Base-by-base conservation (phyloP, 192 early-diverging fungal genomes). In the Mortierella antarctica region DNA sequence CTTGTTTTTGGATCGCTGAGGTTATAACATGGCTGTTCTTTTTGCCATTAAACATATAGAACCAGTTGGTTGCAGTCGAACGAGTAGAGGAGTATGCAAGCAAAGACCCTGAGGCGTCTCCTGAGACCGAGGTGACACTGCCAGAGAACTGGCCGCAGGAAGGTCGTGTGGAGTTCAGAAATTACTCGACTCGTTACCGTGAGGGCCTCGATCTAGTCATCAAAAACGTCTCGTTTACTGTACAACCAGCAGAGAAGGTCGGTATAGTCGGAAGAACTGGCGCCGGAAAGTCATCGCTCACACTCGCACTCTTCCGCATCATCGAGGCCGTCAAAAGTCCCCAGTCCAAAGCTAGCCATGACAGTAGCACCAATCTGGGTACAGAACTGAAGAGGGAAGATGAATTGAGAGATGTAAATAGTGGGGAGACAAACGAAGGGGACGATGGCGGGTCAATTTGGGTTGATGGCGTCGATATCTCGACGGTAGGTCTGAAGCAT, bases 171-270 rank as follows among this genome's bases (percentile, higher is more conserved):
- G 88, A 90, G 70, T 96, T 95, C 83, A 83, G 85, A 40, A 76
- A 92, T 60, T 96, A 94, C 73, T 89, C 91, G 11, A 91, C 93
- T 1, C 89, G 95, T 39, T 97, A 98, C 80, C 89, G 96, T 13
- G 76, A 89, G 8, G 95, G 87, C 0, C 83, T 98, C 51, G 93
- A 94, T 67, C 78, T 95, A 23, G 95, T 95, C 6, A 86, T 98
- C 20, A 89, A 88, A 54, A 87, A 90, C 51, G 74, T 99, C 10
- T 89, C 90, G 8, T 90, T 82, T 18, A 10, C 44, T 12, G 73
- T 80, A 18, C 49, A 76, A 7, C 77, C 75, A 40, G 72, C 67
- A 23, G 73, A 86, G 78, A 96, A 94, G 68, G 90, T 98, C 60
- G 96, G 95, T 14, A 91, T 98, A 8, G 95, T 86, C 15, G 87